A percentile compares a stretch with the other conserved stretches of the same genome.
Conservation (phyloP, 1,284 basidiomycete genomes). For the Quambalaria eucalypti region DNA sequence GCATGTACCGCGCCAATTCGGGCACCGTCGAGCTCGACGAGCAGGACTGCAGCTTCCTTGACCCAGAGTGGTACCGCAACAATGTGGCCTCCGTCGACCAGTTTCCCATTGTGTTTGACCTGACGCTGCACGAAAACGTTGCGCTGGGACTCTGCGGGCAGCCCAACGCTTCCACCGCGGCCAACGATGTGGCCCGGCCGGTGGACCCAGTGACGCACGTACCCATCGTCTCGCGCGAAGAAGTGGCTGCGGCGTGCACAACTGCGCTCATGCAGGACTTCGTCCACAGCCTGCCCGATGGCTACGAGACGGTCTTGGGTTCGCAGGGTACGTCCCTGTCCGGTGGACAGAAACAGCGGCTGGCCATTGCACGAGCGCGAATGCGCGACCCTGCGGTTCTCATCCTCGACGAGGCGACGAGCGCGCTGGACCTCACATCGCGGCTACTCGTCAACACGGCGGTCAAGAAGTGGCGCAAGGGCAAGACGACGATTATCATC, state of each 20-base stretch:
- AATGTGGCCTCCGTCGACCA: slow-evolving; percentile 71
- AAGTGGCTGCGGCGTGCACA: slow-evolving; percentile 73
- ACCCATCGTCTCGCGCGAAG: slow-evolving; percentile 56
- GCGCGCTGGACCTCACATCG: slow-evolving; percentile 80
- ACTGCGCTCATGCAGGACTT: slow-evolving; percentile 82
- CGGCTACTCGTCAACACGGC: slow-evolving; percentile 81
- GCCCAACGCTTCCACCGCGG: background rate
- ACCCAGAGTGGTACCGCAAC: slow-evolving; percentile 62
- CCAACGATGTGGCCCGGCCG: too few species aligned
- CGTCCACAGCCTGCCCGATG: slow-evolving; percentile 67
- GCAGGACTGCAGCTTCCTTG: slow-evolving; percentile 62
- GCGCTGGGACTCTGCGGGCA: slow-evolving; percentile 58
- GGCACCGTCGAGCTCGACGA: slow-evolving; percentile 67
- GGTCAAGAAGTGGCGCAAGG: slow-evolving; percentile 68
- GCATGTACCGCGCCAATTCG: slow-evolving; percentile 57
- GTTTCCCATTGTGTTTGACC: slow-evolving; percentile 69
- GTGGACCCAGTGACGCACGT: slow-evolving; percentile 26
- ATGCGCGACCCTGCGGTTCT: slow-evolving; percentile 79
- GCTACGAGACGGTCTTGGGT: slow-evolving; percentile 72
- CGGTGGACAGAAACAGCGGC: slow-evolving; percentile 84
- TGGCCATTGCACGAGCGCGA: slow-evolving; percentile 80
- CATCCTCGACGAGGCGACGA: slow-evolving; percentile 92
- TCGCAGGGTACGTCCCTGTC: slow-evolving; percentile 67
- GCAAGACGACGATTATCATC: slow-evolving; percentile 87
- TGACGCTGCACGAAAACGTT: slow-evolving; percentile 78